phyloP scores from a whole-genome alignment of 176 grass and related monocot species.

The Paspalum notatum region DNA sequence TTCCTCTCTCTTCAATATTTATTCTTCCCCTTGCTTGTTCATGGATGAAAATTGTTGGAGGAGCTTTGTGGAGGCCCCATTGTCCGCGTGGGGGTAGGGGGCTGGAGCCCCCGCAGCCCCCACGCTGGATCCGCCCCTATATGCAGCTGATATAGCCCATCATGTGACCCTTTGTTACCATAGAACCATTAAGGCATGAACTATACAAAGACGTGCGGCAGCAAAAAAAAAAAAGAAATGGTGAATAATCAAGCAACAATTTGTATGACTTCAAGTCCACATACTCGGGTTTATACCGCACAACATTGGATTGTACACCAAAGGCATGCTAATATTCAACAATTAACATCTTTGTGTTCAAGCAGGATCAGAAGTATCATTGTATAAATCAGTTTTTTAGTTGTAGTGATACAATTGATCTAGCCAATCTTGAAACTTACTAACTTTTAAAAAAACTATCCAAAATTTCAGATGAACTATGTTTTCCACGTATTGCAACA shows the following conservation, averaged over 20 bases:
- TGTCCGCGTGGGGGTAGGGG: too few relatives aligned
- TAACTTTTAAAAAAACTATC: not conserved
- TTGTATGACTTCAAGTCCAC: not conserved
- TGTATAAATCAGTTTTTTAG: not conserved
- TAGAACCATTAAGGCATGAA: conserved; percentile 2
- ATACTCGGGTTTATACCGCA: not conserved
- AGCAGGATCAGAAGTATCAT: not conserved
- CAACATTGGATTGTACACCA: not conserved
- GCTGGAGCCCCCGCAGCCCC: too few relatives aligned
- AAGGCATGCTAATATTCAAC: not conserved
- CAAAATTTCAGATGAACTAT: conserved; percentile 4
- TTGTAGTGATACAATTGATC: too few relatives aligned
- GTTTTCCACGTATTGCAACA: not conserved
- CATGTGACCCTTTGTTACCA: too few relatives aligned
- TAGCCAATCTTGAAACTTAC: not conserved
- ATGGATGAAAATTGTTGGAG: too few relatives aligned
- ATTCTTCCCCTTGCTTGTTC: too few relatives aligned
- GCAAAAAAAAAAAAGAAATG: not conserved
- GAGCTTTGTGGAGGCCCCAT: too few relatives aligned
- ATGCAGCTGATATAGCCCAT: too few relatives aligned
- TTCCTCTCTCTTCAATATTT: too few relatives aligned
- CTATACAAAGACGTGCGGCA: not conserved
- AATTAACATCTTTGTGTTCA: not conserved
- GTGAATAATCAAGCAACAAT: conserved; percentile 23
- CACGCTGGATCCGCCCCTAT: too few relatives aligned